Evolutionary conservation across 345 rosid genomes (phyloP).

Genomic region (Eucalyptus viminalis): DNA sequence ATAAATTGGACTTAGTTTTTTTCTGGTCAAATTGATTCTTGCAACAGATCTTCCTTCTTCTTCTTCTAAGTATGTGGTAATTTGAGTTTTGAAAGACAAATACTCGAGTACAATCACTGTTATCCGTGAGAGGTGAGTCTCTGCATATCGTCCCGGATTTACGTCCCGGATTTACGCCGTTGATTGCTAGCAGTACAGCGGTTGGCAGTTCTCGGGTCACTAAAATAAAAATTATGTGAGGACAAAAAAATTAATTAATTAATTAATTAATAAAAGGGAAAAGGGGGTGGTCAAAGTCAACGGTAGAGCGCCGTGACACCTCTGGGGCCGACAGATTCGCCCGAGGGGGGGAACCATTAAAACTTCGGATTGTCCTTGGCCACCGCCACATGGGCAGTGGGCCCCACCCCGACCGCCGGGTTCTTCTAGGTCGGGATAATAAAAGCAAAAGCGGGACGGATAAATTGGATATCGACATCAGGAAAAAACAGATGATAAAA

Average conservation of each 20-base stretch:
- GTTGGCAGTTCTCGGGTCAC: accelerated
- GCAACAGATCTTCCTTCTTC: neutral
- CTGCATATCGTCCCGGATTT: accelerated
- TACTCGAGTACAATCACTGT: neutral
- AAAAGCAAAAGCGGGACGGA: neutral
- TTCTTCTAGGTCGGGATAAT: neutral
- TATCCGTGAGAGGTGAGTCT: too few relatives aligned
- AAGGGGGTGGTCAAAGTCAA: neutral
- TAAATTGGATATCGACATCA: neutral
- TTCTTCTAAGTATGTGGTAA: neutral
- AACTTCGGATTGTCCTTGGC: neutral
- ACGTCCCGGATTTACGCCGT: accelerated
- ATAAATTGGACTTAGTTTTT: neutral
- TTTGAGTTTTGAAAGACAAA: neutral
- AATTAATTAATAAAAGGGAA: neutral
- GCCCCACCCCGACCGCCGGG: neutral
- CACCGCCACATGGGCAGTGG: neutral
- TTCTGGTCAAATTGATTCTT: neutral
- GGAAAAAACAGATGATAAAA: neutral
- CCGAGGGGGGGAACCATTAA: neutral
- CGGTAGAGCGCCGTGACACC: neutral
- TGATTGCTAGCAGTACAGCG: accelerated
- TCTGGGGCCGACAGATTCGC: neutral
- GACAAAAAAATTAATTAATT: neutral
- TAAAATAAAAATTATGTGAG: too few relatives aligned